Percentiles rank a stretch among this genome's conserved stretches.
Conservation (phyloP, 306 rosid species). For the Hippophae tibetana region DNA sequence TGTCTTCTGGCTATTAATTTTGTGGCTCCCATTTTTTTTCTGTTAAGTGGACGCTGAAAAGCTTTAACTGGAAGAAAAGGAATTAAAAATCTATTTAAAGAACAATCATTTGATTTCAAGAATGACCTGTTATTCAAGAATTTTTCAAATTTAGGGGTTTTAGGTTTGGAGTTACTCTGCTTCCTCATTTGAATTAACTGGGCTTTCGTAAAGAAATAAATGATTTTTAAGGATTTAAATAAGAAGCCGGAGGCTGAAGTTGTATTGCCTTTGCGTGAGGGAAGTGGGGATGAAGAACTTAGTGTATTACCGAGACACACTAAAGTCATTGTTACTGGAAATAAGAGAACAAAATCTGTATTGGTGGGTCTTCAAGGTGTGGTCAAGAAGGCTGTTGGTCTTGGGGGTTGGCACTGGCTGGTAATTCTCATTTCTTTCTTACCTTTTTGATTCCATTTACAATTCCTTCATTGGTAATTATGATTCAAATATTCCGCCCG, state of each 20-base stretch:
- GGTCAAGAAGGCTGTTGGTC: conserved; percentile 71
- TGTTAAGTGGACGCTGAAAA: too few species aligned
- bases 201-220: not conserved
- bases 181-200: not conserved
- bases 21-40: not conserved
- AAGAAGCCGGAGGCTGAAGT: conserved; percentile 47
- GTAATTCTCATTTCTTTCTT: conserved; percentile 22
- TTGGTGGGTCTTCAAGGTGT: conserved; percentile 73
- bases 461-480: not conserved
- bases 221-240: not conserved
- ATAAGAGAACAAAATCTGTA: conserved; percentile 62
- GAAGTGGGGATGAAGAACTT: conserved; percentile 64
- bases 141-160: too few species aligned
- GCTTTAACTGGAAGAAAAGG: too few species aligned
- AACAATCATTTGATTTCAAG: too few species aligned
- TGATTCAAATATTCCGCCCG: not conserved
- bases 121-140: too few species aligned
- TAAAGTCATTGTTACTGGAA: conserved; percentile 67
- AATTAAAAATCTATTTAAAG: too few species aligned
- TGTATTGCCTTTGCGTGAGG: conserved; percentile 48
- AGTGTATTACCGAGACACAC: conserved; percentile 67
- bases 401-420: conserved; percentile 87
- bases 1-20: not conserved
- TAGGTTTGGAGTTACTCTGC: too few species aligned
- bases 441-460: not conserved